phyloP scores from a whole-genome alignment of 2,329 filamentous ascomycete genomes.

The Fusarium sp. region DNA sequence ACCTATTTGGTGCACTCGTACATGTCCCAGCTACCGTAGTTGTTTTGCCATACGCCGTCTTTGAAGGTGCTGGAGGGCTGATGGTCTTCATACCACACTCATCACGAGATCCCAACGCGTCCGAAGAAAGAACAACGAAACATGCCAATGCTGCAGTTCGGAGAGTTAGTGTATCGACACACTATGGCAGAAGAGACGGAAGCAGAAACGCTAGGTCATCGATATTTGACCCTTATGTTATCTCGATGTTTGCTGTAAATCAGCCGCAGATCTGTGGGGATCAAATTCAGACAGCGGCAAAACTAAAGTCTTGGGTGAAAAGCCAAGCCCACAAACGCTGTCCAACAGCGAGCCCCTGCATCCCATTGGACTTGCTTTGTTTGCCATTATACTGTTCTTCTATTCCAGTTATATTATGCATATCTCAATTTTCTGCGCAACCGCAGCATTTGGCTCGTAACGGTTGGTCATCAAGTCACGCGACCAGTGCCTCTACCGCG shows the following conservation, averaged over 20 bases:
- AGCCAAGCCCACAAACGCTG: slow-evolving; percentile 5
- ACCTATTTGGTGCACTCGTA: neutral
- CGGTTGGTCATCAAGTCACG: slow-evolving; percentile 15
- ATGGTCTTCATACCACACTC: neutral
- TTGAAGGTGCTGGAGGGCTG: neutral
- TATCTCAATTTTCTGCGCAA: neutral
- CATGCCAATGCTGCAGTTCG: neutral
- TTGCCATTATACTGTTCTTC: neutral
- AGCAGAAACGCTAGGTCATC: neutral
- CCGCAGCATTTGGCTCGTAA: neutral
- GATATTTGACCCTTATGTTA: neutral
- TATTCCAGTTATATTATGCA: neutral
- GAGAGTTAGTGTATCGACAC: neutral
- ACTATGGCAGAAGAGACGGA: too few species aligned
- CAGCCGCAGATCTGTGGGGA: slow-evolving; percentile 5
- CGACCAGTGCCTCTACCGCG: slow-evolving; percentile 10
- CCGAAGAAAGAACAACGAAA: neutral
- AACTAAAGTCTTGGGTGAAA: neutral
- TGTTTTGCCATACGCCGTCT: neutral
- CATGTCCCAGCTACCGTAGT: neutral
- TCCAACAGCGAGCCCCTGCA: neutral
- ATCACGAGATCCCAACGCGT: neutral
- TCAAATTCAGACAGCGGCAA: neutral
- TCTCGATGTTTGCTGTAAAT: neutral
- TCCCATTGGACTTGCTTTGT: neutral